Percentiles rank a stretch among this genome's conserved stretches.
Conservation (phyloP, 2,329 filamentous ascomycete species). For the Cephalotrichum gorgonifer region DNA sequence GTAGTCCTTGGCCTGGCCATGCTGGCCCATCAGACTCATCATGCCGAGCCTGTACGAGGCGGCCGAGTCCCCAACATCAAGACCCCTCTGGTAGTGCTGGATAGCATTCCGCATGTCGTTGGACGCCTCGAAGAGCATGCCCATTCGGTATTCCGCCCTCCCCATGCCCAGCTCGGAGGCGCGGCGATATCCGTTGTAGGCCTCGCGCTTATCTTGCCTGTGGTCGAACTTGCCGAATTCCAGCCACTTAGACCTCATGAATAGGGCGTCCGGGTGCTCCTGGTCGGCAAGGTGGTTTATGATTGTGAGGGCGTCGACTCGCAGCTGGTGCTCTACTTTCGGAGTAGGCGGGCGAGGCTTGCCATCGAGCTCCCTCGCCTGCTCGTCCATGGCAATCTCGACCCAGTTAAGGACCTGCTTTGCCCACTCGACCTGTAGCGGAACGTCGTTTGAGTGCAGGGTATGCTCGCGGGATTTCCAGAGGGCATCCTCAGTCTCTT, state of each 20-base stretch:
- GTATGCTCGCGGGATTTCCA: conserved; percentile 77
- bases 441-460: conserved; percentile 84
- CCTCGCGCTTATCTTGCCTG: conserved; percentile 87
- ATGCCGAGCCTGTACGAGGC: conserved; percentile 82
- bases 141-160: conserved; percentile 89
- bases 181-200: conserved; percentile 74
- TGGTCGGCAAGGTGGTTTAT: conserved; percentile 84
- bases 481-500: conserved; percentile 83
- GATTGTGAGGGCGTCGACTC: conserved; percentile 82
- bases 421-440: conserved; percentile 95
- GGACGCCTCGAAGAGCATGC: conserved; percentile 94
- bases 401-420: conserved; percentile 85
- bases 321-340: conserved; percentile 77
- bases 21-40: conserved; percentile 93
- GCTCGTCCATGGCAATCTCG: conserved; percentile 71
- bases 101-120: conserved; percentile 88
- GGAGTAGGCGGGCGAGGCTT: conserved; percentile 64
- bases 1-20: conserved; percentile 78
- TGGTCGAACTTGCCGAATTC: conserved; percentile 96
- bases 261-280: conserved; percentile 85
- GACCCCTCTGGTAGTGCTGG: conserved; percentile 77
- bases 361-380: conserved; percentile 49
- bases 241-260: conserved; percentile 91
- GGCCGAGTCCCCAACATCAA: conserved; percentile 74
- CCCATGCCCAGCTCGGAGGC: conserved; percentile 82